Evolutionary conservation across 768 basidiomycete species (phyloP).

Genomic region (Suillus bovinus): DNA sequence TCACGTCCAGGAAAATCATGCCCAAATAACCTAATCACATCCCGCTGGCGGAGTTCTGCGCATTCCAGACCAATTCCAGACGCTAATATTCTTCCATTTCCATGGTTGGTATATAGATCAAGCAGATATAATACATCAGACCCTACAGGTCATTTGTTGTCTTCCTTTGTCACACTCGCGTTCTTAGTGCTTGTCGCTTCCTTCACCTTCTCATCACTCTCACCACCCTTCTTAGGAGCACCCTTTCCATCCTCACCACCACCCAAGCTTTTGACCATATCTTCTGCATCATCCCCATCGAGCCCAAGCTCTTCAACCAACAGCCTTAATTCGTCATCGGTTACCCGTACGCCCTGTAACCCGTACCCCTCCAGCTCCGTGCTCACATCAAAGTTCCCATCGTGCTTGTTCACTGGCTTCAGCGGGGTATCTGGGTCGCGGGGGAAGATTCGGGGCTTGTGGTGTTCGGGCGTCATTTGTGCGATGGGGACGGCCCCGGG

Average conservation of each 20-base stretch:
- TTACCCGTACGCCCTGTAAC: constrained; percentile 74
- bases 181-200: background rate
- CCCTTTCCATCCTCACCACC: constrained; percentile 23
- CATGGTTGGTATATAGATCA: constrained; percentile 2
- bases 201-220: constrained; percentile 13
- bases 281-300: constrained; percentile 73
- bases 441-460: constrained; percentile 58
- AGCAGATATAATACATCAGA: constrained; percentile 9
- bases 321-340: constrained; percentile 69
- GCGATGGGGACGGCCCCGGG: constrained; percentile 75
- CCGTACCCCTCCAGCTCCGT: constrained; percentile 70
- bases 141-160: background rate
- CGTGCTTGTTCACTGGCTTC: constrained; percentile 58
- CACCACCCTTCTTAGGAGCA: constrained; percentile 14
- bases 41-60: background rate
- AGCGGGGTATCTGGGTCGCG: constrained; percentile 43
- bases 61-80: background rate
- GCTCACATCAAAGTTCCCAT: constrained; percentile 62
- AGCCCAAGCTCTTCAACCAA: constrained; percentile 77
- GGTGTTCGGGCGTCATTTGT: constrained; percentile 79
- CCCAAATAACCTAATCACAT: background rate
- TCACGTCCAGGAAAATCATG: background rate
- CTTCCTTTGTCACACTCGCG: constrained; percentile 10
- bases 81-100: background rate
- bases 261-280: constrained; percentile 66